Evolutionary conservation across 305 asterid species (phyloP), one percentile per base, ranked within the genome.

Genomic region (Fraxinus albicans): DNA sequence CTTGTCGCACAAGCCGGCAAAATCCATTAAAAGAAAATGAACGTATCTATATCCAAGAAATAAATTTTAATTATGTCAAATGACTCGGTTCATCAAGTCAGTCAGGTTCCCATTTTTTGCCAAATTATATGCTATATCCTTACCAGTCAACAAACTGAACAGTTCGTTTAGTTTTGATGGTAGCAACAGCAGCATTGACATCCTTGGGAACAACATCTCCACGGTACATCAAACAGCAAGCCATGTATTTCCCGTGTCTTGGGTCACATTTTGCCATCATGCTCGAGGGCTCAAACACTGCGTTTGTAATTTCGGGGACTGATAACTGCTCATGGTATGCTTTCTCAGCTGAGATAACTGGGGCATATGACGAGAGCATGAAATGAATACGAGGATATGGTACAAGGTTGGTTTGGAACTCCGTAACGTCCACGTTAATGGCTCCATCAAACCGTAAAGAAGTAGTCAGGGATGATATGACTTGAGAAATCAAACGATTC

Each of bases 361-460:
- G 92, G 38, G 92, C 90, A 75, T 84, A 89, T 6, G 92, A 89
- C 38, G 92, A 89, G 77, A 89, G 77, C 92, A 89, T 89, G 89
- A 89, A 89, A 77, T 89, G 92, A 83, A 89, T 89, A 47, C 92
- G 92, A 36, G 92, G 92, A 83, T 89, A 89, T 0, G 92, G 90
- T 17, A 89, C 92, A 15, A 89, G 92, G 79, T 89, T 89, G 76
- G 92, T 89, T 75, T 89, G 92, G 84, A 90, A 90, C 86, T 90
- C 69, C 8, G 69, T 19, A 21, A 58, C 82, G 67, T 91, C 95
- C 27, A 91, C 95, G 73, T 91, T 91, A 38, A 91, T 90, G 85
- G 95, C 95, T 81, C 95, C 95, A 77, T 91, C 95, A 72, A 91
- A 91, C 79, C 95, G 86, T 75, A 91, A 87, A 29, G 95, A 91